A percentile compares a stretch with the other conserved stretches of the same genome.
These are phyloP conservation scores for Lantana camara DNA, from an alignment of 257 asterid genomes.

Conservation along the genomic window DNA sequence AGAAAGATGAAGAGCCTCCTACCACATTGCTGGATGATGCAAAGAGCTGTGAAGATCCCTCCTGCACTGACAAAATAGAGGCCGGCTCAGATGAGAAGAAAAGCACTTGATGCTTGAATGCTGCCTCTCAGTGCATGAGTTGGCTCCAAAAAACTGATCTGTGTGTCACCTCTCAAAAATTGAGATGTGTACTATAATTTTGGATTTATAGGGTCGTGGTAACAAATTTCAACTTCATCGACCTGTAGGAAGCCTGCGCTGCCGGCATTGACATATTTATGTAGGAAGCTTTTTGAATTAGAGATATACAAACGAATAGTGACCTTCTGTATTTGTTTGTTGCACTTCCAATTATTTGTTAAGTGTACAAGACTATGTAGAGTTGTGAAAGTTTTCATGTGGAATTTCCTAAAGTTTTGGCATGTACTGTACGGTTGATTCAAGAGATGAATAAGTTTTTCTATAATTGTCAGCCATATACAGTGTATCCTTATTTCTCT, in stretches of 20 bases:
- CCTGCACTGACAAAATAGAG: slow-evolving; percentile 29
- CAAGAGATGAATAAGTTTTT: background rate
- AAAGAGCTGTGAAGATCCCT: slow-evolving; percentile 31
- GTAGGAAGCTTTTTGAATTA: slow-evolving; percentile 9
- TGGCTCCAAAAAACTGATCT: slow-evolving; percentile 14
- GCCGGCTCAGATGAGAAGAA: slow-evolving; percentile 21
- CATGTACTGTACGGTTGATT: background rate
- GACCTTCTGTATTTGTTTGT: slow-evolving; percentile 6
- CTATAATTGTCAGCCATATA: background rate
- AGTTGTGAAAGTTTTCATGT: background rate
- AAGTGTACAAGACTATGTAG: background rate
- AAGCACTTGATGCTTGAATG: slow-evolving; percentile 18
- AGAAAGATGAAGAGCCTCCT: slow-evolving; percentile 35
- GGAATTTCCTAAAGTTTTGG: background rate
- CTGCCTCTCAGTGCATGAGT: slow-evolving; percentile 10
- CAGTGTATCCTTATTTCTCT: too few relatives aligned
- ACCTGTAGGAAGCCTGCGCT: slow-evolving; percentile 34
- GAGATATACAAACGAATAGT: slow-evolving; percentile 10
- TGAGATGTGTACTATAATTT: slow-evolving; percentile 26
- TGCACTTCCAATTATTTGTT: background rate
- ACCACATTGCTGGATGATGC: slow-evolving; percentile 47
- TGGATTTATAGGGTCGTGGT: slow-evolving; percentile 35
- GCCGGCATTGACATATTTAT: slow-evolving; percentile 17
- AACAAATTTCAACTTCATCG: slow-evolving; percentile 24
- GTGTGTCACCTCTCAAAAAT: slow-evolving; percentile 2